Conservation (phyloP, 805 yeast species). For the Cephaloascus albidus region DNA sequence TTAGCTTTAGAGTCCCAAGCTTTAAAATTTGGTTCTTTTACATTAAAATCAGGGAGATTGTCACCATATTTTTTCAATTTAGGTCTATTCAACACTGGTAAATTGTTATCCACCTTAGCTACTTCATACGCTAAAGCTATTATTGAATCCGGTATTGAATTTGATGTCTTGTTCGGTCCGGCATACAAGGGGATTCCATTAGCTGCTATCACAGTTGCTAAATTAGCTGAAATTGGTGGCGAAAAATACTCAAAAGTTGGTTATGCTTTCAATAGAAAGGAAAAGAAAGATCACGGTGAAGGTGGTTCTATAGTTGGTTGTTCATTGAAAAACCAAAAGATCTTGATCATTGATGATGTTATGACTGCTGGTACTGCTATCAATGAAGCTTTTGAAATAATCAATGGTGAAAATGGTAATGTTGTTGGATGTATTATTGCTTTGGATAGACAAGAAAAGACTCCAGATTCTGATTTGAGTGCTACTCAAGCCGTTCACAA, state of each 20-base stretch:
- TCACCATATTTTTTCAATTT: slow-evolving; percentile 97
- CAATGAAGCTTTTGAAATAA: slow-evolving; percentile 83
- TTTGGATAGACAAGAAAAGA: slow-evolving; percentile 86
- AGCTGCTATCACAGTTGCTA: slow-evolving; percentile 88
- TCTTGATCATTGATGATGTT: slow-evolving; percentile 90
- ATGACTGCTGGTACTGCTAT: slow-evolving; percentile 99
- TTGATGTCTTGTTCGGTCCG: slow-evolving; percentile 92
- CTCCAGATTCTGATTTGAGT: slow-evolving; percentile 52
- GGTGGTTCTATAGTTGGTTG: slow-evolving; percentile 94
- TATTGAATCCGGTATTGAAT: slow-evolving; percentile 69
- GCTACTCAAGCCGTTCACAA: slow-evolving; percentile 77
- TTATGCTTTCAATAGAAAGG: slow-evolving; percentile 95
- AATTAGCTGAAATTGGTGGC: slow-evolving; percentile 86
- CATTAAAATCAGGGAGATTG: slow-evolving; percentile 82
- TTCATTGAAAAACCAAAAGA: slow-evolving; percentile 56
- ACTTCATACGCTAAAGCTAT: slow-evolving; percentile 86
- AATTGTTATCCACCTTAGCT: slow-evolving; percentile 70
- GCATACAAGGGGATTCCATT: slow-evolving; percentile 97
- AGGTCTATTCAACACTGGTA: slow-evolving; percentile 83
- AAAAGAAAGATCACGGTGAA: slow-evolving; percentile 96
- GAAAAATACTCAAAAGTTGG: slow-evolving; percentile 63
- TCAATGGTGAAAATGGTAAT: slow-evolving; percentile 55
- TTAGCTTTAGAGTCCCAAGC: slow-evolving; percentile 78
- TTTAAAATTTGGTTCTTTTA: slow-evolving; percentile 79
- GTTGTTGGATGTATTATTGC: slow-evolving; percentile 86